Conservation (phyloP, 345 rosid genomes). For the Mallotus nudiflorus region DNA sequence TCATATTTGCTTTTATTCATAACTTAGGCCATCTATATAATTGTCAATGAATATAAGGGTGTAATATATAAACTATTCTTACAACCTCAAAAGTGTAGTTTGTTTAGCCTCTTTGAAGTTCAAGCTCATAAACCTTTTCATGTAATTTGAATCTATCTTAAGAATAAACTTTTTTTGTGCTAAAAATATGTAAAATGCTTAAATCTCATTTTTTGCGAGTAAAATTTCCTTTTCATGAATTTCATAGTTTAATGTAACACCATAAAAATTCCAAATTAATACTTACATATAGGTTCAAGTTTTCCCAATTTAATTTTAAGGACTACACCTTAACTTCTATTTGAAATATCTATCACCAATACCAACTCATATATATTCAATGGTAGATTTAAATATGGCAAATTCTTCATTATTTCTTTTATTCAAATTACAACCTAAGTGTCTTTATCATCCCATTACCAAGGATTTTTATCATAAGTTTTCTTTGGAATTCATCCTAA, state of each 20-base stretch:
- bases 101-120: too few species aligned
- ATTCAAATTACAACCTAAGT: background rate
- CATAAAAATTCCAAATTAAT: background rate
- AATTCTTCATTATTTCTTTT: background rate
- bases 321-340: too few species aligned
- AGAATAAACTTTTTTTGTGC: background rate
- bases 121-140: background rate
- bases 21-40: background rate
- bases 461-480: too few species aligned
- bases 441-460: background rate
- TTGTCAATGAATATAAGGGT: background rate
- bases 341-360: background rate
- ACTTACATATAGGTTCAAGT: background rate
- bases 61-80: background rate
- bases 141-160: background rate
- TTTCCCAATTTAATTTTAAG: too few species aligned
- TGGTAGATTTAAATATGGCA: background rate
- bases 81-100: background rate
- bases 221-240: too few species aligned
- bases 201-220: background rate
- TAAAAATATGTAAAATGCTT: background rate
- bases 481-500: too few species aligned
- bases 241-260: background rate
- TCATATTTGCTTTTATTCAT: background rate
- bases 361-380: background rate